phyloP scores from a whole-genome alignment of 495 filamentous ascomycete genomes.

The Penicillium turbatum region DNA sequence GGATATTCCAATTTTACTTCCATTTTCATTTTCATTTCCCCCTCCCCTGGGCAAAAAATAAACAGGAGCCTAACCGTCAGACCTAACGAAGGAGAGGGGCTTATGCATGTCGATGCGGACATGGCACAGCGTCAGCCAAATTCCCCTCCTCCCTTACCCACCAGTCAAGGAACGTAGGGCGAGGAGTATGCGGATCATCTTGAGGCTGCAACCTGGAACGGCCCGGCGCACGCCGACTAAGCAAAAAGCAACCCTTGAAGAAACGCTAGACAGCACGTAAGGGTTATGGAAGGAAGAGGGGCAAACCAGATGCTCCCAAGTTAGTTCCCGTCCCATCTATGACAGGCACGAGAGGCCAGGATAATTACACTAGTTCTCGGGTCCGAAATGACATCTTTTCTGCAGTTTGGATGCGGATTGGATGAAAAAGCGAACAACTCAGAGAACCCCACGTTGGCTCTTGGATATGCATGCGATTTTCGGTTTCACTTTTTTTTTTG shows the following conservation, averaged over 20 bases:
- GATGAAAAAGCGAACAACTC: conserved; percentile 33
- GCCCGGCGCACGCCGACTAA: conserved; percentile 47
- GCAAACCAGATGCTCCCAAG: conserved; percentile 5
- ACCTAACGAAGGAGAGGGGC: conserved; percentile 32
- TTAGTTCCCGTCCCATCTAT: neutral
- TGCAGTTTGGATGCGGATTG: conserved; percentile 15
- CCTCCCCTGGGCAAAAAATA: conserved; percentile 17
- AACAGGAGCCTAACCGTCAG: conserved; percentile 42
- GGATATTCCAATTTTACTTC: neutral
- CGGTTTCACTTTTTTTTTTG: conserved; percentile 2
- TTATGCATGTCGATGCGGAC: conserved; percentile 41
- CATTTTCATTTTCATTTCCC: conserved; percentile 5
- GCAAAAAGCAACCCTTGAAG: conserved; percentile 36
- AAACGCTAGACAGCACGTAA: conserved; percentile 36
- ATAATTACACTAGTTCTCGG: conserved; percentile 15
- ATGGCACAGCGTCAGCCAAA: conserved; percentile 38
- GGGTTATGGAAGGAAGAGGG: conserved; percentile 7
- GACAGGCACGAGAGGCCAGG: conserved; percentile 8
- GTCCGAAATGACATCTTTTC: conserved; percentile 7
- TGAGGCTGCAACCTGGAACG: conserved; percentile 52
- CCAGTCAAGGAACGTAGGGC: conserved; percentile 36
- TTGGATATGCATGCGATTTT: conserved; percentile 1
- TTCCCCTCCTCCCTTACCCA: conserved; percentile 32
- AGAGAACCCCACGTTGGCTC: conserved; percentile 26
- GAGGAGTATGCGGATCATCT: conserved; percentile 47